Evolutionary conservation across 2,329 filamentous ascomycete species (phyloP), one percentile per base, ranked within the genome.

Genomic region (Coniochaeta sp.): DNA sequence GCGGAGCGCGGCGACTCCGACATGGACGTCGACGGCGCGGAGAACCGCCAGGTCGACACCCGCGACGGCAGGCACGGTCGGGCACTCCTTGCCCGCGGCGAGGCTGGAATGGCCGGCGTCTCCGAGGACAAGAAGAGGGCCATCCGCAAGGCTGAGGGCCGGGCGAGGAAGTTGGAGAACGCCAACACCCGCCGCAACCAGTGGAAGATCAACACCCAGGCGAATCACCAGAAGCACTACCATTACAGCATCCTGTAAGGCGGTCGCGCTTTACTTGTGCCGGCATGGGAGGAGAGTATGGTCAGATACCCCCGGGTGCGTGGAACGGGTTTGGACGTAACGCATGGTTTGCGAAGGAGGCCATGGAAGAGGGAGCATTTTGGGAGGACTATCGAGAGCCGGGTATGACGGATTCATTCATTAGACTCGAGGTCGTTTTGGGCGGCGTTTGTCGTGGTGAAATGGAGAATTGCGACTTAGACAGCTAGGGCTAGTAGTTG

Each of bases 161-260:
- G 86, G 61, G 82, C 85, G 52, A 76, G 81, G 55, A 87, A 84
- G 63, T 73, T 80, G 53, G 82, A 85, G 59, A 76, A 85, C 57
- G 75, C 81, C 49, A 76, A 79, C 28, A 74, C 78, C 56, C 82
- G 79, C 63, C 77, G 77, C 56, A 85, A 85, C 60, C 79, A 87
- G 56, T 87, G 84, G 71, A 78, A 80, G 28, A 78, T 90, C 62
- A 85, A 92, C 63, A 87, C 82, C 73, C 80, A 80, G 62, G 77
- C 73, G 54, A 96, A 96, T 71, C 79, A 80, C 74, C 89, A 95
- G 67, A 79, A 80, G 65, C 73, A 72, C 60, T 81, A 78, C 68
- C 78, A 78, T 63, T 78, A 78, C 70, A 49, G 47, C 30, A 49
- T 49, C 31, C 26, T 49, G 47, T 49, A 31, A 26, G n/a, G 28